Conservation (phyloP, 2,329 filamentous ascomycete genomes). For the Cladobotryum mycophilum region DNA sequence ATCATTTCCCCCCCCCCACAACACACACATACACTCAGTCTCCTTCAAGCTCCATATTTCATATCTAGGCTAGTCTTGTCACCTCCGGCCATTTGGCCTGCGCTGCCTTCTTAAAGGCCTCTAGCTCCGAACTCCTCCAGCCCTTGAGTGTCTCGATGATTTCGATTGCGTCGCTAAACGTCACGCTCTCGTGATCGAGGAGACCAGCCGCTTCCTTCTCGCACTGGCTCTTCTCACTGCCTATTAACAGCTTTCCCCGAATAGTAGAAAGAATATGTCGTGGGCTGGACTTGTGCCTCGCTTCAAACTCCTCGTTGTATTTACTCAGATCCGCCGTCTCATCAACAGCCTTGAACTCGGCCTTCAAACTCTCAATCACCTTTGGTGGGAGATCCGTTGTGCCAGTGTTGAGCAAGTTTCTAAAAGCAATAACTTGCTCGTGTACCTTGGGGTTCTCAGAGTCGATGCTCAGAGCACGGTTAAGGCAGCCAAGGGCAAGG, state of each 20-base stretch:
- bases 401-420: slow-evolving; percentile 51
- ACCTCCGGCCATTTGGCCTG: slow-evolving; percentile 45
- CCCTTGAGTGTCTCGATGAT: slow-evolving; percentile 36
- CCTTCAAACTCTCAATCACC: slow-evolving; percentile 62
- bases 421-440: slow-evolving; percentile 66
- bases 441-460: slow-evolving; percentile 65
- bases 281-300: slow-evolving; percentile 56
- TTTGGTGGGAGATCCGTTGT: slow-evolving; percentile 55
- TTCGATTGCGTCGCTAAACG: slow-evolving; percentile 50
- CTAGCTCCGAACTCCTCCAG: slow-evolving; percentile 45
- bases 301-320: slow-evolving; percentile 61
- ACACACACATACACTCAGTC: too few relatives aligned
- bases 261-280: slow-evolving; percentile 59
- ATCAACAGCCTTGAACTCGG: slow-evolving; percentile 58
- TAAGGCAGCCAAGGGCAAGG: slow-evolving; percentile 79
- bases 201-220: slow-evolving; percentile 59
- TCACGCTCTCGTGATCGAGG: slow-evolving; percentile 44
- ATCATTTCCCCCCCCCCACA: background rate
- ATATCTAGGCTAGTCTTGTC: slow-evolving; percentile 35
- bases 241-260: slow-evolving; percentile 52
- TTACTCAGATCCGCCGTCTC: slow-evolving; percentile 52
- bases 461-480: slow-evolving; percentile 65
- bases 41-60: background rate
- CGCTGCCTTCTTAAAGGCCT: slow-evolving; percentile 43
- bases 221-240: slow-evolving; percentile 47